A percentile compares a stretch with the other conserved stretches of the same genome.
Conservation (phyloP, 768 basidiomycete species). For the Clathrus columnatus region DNA sequence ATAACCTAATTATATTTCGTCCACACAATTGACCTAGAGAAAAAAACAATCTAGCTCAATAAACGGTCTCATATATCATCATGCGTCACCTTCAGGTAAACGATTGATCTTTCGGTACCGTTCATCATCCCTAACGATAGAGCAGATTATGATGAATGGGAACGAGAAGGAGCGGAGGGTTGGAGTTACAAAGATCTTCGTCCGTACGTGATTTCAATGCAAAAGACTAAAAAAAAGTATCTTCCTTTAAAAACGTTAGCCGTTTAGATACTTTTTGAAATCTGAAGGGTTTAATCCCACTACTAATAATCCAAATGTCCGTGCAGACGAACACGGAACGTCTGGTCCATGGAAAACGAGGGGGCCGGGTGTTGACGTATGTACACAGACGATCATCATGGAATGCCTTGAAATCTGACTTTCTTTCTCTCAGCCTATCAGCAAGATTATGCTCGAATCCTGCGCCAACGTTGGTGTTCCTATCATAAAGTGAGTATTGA, state of each 20-base stretch:
- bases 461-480: conserved; percentile 27
- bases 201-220: conserved; percentile 25
- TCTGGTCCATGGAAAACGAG: conserved; percentile 19
- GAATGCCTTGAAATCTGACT: background rate
- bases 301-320: conserved; percentile 40
- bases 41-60: conserved; percentile 11
- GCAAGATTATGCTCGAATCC: background rate
- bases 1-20: background rate
- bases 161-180: conserved; percentile 39
- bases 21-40: no score
- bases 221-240: background rate
- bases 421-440: background rate
- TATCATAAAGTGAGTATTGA: conserved; percentile 35
- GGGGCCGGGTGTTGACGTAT: no score
- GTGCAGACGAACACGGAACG: no score
- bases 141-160: no score
- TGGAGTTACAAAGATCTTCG: conserved; percentile 55
- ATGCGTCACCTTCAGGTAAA: conserved; percentile 17
- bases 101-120: conserved; percentile 15
- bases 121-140: no score
- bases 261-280: conserved; percentile 53
- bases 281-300: conserved; percentile 54
- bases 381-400: conserved; percentile 6
- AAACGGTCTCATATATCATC: conserved; percentile 21
- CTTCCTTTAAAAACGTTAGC: background rate